These are phyloP conservation scores for Euphrasia confusa DNA, from an alignment of 257 asterid species.

Conservation along the genomic window DNA sequence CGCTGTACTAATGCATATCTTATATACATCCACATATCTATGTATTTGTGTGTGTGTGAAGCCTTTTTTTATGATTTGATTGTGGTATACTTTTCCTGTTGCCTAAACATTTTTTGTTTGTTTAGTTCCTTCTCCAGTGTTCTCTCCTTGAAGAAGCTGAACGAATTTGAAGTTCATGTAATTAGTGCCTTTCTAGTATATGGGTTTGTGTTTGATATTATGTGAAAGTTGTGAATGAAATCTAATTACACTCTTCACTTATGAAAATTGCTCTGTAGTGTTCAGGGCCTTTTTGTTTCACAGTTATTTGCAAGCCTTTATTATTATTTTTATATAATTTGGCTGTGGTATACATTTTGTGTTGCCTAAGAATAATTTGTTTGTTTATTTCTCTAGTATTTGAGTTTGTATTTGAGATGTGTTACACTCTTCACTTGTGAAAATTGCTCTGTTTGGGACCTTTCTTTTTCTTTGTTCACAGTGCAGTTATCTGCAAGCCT, in stretches of 20 bases:
- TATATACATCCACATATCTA: not conserved
- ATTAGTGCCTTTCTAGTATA: not conserved
- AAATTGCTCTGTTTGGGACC: not conserved
- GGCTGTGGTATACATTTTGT: not conserved
- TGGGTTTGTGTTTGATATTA: not conserved
- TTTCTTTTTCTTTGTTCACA: too few species aligned
- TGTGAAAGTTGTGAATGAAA: conserved; percentile 24
- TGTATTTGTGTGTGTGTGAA: not conserved
- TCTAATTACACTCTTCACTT: not conserved
- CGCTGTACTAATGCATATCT: not conserved
- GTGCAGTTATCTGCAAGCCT: not conserved
- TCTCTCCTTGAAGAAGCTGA: conserved; percentile 1
- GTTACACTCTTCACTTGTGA: conserved; percentile 2
- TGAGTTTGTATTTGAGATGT: not conserved
- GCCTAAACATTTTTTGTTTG: conserved; percentile 4
- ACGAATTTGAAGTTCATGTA: not conserved
- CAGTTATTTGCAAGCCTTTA: not conserved
- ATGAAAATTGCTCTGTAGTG: not conserved
- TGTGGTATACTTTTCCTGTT: not conserved
- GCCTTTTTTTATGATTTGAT: conserved; percentile 7
- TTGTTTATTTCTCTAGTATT: not conserved
- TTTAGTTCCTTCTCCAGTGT: conserved; percentile 3
- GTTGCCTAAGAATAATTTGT: not conserved
- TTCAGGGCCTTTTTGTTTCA: not conserved
- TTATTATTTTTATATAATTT: too few species aligned